Percentiles rank a stretch among this genome's conserved stretches.
These are phyloP conservation scores for Fomitopsis pinicola DNA, from an alignment of 1,284 basidiomycete genomes.

Conservation along the genomic window DNA sequence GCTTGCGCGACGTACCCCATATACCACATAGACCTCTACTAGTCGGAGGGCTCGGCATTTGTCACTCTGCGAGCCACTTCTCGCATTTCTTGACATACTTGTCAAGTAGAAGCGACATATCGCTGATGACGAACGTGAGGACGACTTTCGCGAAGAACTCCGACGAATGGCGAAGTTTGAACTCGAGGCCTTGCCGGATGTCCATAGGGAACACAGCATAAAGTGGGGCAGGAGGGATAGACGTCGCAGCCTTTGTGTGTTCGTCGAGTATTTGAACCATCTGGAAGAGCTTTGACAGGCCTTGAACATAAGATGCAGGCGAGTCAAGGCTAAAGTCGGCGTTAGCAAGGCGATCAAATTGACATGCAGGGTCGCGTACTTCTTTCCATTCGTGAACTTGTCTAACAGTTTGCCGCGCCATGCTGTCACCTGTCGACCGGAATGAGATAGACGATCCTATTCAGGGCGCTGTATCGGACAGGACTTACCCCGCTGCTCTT, in stretches of 20 bases:
- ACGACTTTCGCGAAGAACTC: conserved; percentile 92
- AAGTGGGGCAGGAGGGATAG: conserved; percentile 58
- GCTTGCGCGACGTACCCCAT: not conserved
- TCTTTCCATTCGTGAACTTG: conserved; percentile 88
- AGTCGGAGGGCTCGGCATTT: not conserved
- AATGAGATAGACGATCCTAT: not conserved
- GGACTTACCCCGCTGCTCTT: conserved; percentile 64
- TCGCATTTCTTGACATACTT: conserved; percentile 90
- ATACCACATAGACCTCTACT: not conserved
- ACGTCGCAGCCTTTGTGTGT: conserved; percentile 73
- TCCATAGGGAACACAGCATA: conserved; percentile 70
- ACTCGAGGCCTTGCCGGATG: conserved; percentile 63
- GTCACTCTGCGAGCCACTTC: conserved; percentile 77
- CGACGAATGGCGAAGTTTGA: conserved; percentile 73
- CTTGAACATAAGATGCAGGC: conserved; percentile 80
- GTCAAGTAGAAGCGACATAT: conserved; percentile 81
- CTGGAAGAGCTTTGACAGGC: conserved; percentile 71
- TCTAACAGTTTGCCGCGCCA: conserved; percentile 89
- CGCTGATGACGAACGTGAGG: conserved; percentile 87
- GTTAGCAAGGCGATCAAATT: conserved; percentile 9
- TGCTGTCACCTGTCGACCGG: conserved; percentile 24
- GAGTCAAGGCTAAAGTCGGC: conserved; percentile 70
- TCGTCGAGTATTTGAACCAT: conserved; percentile 83
- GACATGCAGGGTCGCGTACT: conserved; percentile 48
- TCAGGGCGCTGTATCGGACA: not conserved